Conservation (phyloP, 2,329 filamentous ascomycete species). For the Pseudocercospora ulei region DNA sequence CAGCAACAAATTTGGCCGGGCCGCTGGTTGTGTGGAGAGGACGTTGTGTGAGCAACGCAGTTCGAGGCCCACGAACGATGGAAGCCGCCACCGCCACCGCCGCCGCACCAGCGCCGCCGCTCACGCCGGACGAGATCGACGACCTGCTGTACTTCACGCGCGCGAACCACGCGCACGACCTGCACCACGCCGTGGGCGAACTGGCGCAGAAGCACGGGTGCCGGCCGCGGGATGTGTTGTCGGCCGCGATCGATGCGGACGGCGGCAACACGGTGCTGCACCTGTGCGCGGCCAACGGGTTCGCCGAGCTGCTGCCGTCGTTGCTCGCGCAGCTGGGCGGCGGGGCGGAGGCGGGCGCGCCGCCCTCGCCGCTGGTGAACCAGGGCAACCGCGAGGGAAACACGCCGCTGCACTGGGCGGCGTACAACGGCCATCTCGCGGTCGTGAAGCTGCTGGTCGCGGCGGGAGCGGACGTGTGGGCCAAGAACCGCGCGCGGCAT, state of each 20-base stretch:
- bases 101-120: too few relatives aligned
- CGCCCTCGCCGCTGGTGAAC: conserved; percentile 50
- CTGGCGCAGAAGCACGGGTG: conserved; percentile 54
- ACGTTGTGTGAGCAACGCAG: background rate
- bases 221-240: conserved; percentile 54
- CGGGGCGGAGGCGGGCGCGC: too few relatives aligned
- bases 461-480: conserved; percentile 63
- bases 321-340: conserved; percentile 18
- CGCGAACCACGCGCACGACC: conserved; percentile 61
- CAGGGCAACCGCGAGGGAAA: conserved; percentile 72
- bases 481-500: conserved; percentile 76
- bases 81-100: conserved; percentile 10
- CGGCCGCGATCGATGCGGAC: conserved; percentile 60
- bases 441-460: conserved; percentile 68
- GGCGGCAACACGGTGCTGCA: conserved; percentile 74
- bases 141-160: conserved; percentile 84
- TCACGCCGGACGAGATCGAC: conserved; percentile 74
- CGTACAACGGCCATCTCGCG: conserved; percentile 74
- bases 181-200: conserved; percentile 51
- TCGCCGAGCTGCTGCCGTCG: conserved; percentile 40
- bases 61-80: too few relatives aligned
- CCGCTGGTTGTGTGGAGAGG: too few relatives aligned
- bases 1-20: too few relatives aligned
- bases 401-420: conserved; percentile 88
- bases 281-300: conserved; percentile 86